Evolutionary conservation across 2,329 filamentous ascomycete genomes (phyloP).

Genomic region (Dactylellina haptotyla): DNA sequence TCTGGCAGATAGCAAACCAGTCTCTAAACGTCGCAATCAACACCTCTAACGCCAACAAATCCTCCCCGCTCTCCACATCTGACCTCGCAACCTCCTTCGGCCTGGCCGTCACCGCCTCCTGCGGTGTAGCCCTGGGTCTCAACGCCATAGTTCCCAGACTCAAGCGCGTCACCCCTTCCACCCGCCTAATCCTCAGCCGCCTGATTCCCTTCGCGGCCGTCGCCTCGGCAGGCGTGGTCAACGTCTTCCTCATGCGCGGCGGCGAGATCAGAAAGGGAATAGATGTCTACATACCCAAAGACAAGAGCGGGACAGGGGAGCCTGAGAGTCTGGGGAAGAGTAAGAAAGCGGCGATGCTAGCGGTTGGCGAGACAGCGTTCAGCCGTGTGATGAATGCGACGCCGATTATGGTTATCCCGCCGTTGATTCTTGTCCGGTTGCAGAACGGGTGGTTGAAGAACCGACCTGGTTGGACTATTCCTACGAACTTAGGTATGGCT

Average conservation of each 20-base stretch:
- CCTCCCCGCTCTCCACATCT: conserved; percentile 81
- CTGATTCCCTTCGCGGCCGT: conserved; percentile 96
- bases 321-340: conserved; percentile 80
- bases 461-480: conserved; percentile 78
- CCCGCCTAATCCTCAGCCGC: conserved; percentile 80
- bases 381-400: conserved; percentile 92
- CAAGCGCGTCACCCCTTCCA: conserved; percentile 77
- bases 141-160: conserved; percentile 89
- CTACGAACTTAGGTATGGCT: conserved; percentile 77
- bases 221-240: conserved; percentile 86
- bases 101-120: conserved; percentile 90
- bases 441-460: conserved; percentile 84
- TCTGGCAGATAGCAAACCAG: conserved; percentile 96
- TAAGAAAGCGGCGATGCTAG: conserved; percentile 84
- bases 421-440: conserved; percentile 82
- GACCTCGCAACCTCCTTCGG: conserved; percentile 90
- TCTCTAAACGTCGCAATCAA: conserved; percentile 99
- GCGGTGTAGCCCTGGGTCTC: conserved; percentile 89
- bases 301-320: conserved; percentile 73
- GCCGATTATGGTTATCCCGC: conserved; percentile 96
- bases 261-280: conserved; percentile 95
- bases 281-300: conserved; percentile 76
- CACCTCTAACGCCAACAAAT: conserved; percentile 97
- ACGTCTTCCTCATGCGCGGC: conserved; percentile 96
- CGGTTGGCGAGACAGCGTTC: conserved; percentile 90